Evolutionary conservation across 2,329 filamentous ascomycete genomes (phyloP), one percentile per base, ranked within the genome.

Genomic region (Xylaria sp.): DNA sequence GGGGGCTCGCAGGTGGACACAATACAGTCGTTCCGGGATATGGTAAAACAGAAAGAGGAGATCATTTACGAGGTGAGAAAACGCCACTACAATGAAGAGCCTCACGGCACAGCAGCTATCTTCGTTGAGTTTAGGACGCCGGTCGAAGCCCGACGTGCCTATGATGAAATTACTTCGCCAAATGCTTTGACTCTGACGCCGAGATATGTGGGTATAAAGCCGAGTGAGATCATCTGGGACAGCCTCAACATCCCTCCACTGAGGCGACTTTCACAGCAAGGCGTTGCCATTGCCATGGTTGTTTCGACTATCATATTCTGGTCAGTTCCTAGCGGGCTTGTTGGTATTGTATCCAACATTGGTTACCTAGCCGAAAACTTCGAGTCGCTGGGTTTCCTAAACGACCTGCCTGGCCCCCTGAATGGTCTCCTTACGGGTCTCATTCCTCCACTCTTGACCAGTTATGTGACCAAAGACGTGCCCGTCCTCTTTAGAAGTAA

Each of bases 71-170:
- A 83, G 68, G 75, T 82, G 50, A 77, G 77, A 54, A 75, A 40
- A 21, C 17, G 55, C 17, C 54, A 72, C 47, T 63, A 66, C 1
- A 63, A 68, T 14, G 60, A 63, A 3, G 63, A 69, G 5, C 67
- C 69, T 15, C 63, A 70, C 31, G 70, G 70, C 14, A 56, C 83
- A 84, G 67, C 80, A 89, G 89, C 93, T 2, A 90, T 95, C n/a
- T 98, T 99, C 71, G 91, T 99, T 67, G 94, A 98, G 73, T 99
- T 97, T 73, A 84, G 87, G 66, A 88, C 86, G 3, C 92, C 96
- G 74, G 85, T 89, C 23, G 91, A 92, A 63, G 95, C 95, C 8
- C 94, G 99, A 76, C 82, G 84, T 60, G 94, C 94, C 23, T 96
- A 85, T 77, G 94, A 97, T 77, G 65, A 75, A 51, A 65, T 72